A percentile compares a stretch with the other conserved stretches of the same genome.
Evolutionary conservation across 768 basidiomycete genomes (phyloP).

Genomic region (Leccinum longicurvipes): DNA sequence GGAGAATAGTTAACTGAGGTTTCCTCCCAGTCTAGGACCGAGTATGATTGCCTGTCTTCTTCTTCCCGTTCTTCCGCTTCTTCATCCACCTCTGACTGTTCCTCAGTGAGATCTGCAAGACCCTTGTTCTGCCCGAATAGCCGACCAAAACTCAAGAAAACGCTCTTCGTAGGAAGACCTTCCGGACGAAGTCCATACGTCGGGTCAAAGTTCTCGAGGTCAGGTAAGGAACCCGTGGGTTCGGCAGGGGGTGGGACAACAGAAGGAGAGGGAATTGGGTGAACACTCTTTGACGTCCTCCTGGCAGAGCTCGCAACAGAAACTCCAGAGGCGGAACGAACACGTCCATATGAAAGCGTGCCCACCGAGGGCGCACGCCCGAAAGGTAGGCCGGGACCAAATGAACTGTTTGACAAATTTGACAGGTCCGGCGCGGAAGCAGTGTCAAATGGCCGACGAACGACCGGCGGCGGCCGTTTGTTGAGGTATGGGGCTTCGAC

Average conservation of each 20-base stretch:
- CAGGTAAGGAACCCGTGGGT: conserved; percentile 32
- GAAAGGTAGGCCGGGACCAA: conserved; percentile 22
- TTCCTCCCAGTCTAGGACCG: conserved; percentile 71
- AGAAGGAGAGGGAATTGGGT: conserved; percentile 20
- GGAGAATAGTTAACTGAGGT: conserved; percentile 45
- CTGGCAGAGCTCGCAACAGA: conserved; percentile 37
- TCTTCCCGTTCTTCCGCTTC: conserved; percentile 38
- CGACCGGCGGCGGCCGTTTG: conserved; percentile 43
- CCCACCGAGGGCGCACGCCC: conserved; percentile 22
- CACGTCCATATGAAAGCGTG: conserved; percentile 20
- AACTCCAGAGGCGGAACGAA: conserved; percentile 41
- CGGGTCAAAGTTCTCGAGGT: conserved; percentile 87
- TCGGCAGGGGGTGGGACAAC: conserved; percentile 20
- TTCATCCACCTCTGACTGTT: conserved; percentile 41
- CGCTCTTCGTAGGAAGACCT: conserved; percentile 79
- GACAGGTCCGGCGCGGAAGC: conserved; percentile 42
- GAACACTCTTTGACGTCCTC: conserved; percentile 20
- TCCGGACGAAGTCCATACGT: conserved; percentile 95
- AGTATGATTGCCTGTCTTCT: conserved; percentile 43
- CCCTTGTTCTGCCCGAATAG: conserved; percentile 67
- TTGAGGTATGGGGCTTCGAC: conserved; percentile 87
- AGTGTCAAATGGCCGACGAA: conserved; percentile 35
- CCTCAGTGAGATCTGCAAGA: conserved; percentile 79
- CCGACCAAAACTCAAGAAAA: conserved; percentile 74
- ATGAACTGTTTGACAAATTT: conserved; percentile 17